These are phyloP conservation scores for Limtongozyma cylindracea DNA, from an alignment of 805 yeast species.

Conservation along the genomic window DNA sequence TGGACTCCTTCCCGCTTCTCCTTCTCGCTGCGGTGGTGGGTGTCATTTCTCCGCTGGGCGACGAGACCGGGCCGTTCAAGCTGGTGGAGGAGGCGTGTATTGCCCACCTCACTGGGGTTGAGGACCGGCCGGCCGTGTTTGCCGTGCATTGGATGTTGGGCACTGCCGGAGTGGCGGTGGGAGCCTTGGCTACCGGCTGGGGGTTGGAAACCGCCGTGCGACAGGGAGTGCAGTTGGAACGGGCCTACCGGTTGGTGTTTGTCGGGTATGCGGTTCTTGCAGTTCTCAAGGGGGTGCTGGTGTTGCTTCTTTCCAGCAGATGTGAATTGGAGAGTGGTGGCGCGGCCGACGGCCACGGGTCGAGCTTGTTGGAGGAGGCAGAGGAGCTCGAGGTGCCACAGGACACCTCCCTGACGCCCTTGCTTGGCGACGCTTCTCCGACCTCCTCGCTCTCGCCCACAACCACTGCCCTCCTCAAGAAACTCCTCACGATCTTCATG, in stretches of 20 bases:
- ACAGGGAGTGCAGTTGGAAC: constrained; percentile 8
- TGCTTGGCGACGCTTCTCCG: no score
- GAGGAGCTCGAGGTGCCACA: constrained; percentile 4
- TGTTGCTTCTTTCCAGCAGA: constrained; percentile 21
- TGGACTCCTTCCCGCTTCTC: constrained; percentile 24
- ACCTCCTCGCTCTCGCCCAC: constrained; percentile 14
- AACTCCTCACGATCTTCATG: constrained; percentile 39
- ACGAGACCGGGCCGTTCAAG: constrained; percentile 78
- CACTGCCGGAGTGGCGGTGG: constrained; percentile 50
- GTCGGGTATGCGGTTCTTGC: constrained; percentile 29
- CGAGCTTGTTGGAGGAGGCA: background rate
- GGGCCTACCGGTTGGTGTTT: constrained; percentile 32
- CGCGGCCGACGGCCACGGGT: constrained; percentile 1
- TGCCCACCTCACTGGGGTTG: constrained; percentile 50
- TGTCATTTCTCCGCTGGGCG: constrained; percentile 74
- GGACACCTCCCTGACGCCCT: no score
- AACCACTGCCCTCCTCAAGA: constrained; percentile 16
- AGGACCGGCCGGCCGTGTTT: constrained; percentile 43
- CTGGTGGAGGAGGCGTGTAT: constrained; percentile 66
- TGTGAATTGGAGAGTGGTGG: constrained; percentile 16
- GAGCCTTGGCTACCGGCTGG: constrained; percentile 40
- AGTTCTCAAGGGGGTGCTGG: constrained; percentile 5
- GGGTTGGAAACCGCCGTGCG: constrained; percentile 3
- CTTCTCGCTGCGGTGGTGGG: constrained; percentile 57
- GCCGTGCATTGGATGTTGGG: constrained; percentile 52